Conservation (phyloP, 108 stramenopile species). For the Cyclotella baltica region DNA sequence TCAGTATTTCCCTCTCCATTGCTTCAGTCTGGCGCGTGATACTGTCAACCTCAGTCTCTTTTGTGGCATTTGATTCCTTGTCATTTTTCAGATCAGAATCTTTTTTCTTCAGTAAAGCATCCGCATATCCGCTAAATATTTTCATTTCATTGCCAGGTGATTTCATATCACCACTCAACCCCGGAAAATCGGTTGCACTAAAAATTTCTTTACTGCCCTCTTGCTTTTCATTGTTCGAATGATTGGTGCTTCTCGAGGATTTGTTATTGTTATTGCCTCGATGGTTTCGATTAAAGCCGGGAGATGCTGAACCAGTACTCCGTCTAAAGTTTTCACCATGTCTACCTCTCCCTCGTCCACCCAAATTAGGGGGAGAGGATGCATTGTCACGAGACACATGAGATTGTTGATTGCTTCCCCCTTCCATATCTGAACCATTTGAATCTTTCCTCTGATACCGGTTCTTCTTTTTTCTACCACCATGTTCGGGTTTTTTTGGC, state of each 20-base stretch:
- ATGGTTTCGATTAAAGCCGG: slow-evolving; percentile 30
- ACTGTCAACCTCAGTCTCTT: slow-evolving; percentile 28
- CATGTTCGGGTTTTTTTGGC: slow-evolving; percentile 7
- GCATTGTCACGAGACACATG: slow-evolving; percentile 13
- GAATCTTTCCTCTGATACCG: slow-evolving; percentile 16
- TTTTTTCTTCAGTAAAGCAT: slow-evolving; percentile 46
- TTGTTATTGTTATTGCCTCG: slow-evolving; percentile 28
- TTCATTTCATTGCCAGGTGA: slow-evolving; percentile 2
- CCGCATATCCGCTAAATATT: slow-evolving; percentile 44
- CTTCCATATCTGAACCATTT: slow-evolving; percentile 6
- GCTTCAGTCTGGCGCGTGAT: slow-evolving; percentile 26
- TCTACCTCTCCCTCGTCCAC: slow-evolving; percentile 10
- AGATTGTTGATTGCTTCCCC: slow-evolving; percentile 5
- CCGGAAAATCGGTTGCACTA: slow-evolving; percentile 50
- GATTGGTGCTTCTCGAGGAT: slow-evolving; percentile 3
- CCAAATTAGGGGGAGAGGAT: slow-evolving; percentile 6
- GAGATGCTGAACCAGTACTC: slow-evolving; percentile 15
- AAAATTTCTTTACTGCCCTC: slow-evolving; percentile 45
- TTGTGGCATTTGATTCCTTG: background rate
- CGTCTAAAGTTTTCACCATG: slow-evolving; percentile 20
- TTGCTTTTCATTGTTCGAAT: background rate
- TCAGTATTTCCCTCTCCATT: slow-evolving; percentile 39
- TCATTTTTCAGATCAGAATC: background rate
- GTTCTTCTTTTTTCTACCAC: slow-evolving; percentile 26
- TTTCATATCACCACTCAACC: slow-evolving; percentile 37